These are phyloP conservation scores for Marasmius sp. DNA, from an alignment of 1,284 basidiomycete genomes.

Conservation along the genomic window DNA sequence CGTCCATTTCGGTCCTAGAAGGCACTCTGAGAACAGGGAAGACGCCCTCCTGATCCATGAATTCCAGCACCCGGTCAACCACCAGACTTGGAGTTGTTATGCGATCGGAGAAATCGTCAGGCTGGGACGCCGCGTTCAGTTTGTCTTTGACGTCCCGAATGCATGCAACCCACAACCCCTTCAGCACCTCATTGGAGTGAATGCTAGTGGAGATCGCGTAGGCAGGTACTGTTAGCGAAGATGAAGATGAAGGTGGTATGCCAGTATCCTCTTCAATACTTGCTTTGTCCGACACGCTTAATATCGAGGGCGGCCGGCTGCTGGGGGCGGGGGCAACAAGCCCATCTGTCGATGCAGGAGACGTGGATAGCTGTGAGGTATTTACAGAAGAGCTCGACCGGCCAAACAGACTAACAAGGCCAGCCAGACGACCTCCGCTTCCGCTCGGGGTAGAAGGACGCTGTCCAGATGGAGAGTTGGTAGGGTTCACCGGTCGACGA, in stretches of 20 bases:
- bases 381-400: background rate
- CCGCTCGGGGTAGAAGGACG: constrained; percentile 5
- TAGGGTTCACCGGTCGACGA: background rate
- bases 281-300: constrained; percentile 7
- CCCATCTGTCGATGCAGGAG: background rate
- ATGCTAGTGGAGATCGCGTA: constrained; percentile 3
- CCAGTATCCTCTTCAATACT: constrained; percentile 4
- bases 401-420: constrained; percentile 7
- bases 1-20: background rate
- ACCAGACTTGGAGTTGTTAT: background rate
- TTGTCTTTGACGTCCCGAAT: constrained; percentile 19
- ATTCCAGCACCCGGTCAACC: background rate
- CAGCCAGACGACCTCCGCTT: constrained; percentile 5
- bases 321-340: background rate
- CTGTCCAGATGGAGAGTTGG: background rate
- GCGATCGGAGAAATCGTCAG: background rate
- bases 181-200: constrained; percentile 12
- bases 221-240: background rate
- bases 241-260: background rate
- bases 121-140: background rate
- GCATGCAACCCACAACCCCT: constrained; percentile 22
- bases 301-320: constrained; percentile 10
- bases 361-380: background rate
- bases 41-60: constrained; percentile 11
- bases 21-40: constrained; percentile 5